Base-by-base conservation (phyloP, 139 green algal species). In the Coccomyxa sp. region DNA sequence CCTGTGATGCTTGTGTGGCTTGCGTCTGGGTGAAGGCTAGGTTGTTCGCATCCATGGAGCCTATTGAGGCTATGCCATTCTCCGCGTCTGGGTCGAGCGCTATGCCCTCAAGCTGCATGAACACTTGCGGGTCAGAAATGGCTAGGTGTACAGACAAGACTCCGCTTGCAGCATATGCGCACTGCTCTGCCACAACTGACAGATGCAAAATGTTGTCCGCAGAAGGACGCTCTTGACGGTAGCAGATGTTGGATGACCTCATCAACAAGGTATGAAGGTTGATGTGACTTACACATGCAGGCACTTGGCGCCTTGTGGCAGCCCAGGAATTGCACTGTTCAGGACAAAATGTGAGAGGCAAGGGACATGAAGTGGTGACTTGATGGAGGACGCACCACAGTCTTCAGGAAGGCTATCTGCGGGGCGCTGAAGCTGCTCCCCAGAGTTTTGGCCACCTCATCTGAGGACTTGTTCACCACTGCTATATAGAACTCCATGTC, bases 21-120 rank as follows among this genome's bases (percentile, higher is more conserved):
- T 71, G 64, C n/a, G 64, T 71, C 64, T 71, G 64, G 29, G 10
- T 71, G 64, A 71, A 71, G 35, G 6, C n/a, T 29, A 71, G n/a
- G 7, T 71, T 38, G 27, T 16, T 34, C 10, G 64, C 64, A 34
- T 31, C 14, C 2, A 36, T 37, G 2, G 64, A 71, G 7, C 64
- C 64, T 22, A 71, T 71, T 34, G 29, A 38, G 64, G 24, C 64
- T 5, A 38, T 34, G 64, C 64, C 64, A 36, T 71, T 29, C 64
- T 71, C 29, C 64, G 7, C 64, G n/a, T 71, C 64, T 34, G 64
- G 2, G 6, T 71, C 64, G 24, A 36, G 6, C 2, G 64, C 64
- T 18, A 71, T 71, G 1, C 10, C 64, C 64, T 71, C 64, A 1
- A 71, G 64, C 64, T 71, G 64, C 6, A 71, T 64, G 50, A 31